Conservation (phyloP, 208 protist species). For the Spongospora subterranea region DNA sequence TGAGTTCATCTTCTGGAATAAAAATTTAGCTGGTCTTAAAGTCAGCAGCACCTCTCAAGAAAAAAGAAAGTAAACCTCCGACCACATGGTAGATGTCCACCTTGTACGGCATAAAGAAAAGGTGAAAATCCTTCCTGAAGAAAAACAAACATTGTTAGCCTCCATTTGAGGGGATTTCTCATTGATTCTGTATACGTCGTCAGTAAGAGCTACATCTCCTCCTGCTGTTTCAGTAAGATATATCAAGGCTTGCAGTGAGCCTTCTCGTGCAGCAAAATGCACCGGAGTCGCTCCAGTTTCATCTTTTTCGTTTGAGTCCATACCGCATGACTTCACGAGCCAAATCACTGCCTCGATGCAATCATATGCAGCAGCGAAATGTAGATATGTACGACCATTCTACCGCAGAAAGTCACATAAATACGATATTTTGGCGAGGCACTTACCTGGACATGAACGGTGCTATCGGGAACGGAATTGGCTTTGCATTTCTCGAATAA, state of each 20-base stretch:
- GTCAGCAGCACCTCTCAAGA: constrained; percentile 36
- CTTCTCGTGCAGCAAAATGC: constrained; percentile 36
- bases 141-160: neutral
- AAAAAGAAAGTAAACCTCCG: neutral
- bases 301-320: neutral
- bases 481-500: no score
- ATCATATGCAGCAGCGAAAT: constrained; percentile 20
- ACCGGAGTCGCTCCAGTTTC: neutral
- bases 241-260: neutral
- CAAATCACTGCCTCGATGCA: neutral
- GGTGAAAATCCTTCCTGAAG: neutral
- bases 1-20: neutral
- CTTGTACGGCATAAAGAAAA: constrained; percentile 19
- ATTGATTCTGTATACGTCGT: neutral
- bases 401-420: no score
- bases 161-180: neutral
- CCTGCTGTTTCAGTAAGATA: neutral
- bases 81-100: constrained; percentile 36
- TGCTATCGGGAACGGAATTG: no score
- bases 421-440: no score
- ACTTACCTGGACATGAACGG: no score
- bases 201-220: neutral
- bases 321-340: neutral
- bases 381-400: constrained; percentile 10
- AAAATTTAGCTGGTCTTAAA: neutral